A percentile compares a stretch with the other conserved stretches of the same genome.
These are phyloP conservation scores for Termitomyces sp. DNA, from an alignment of 768 basidiomycete species.

Conservation along the genomic window DNA sequence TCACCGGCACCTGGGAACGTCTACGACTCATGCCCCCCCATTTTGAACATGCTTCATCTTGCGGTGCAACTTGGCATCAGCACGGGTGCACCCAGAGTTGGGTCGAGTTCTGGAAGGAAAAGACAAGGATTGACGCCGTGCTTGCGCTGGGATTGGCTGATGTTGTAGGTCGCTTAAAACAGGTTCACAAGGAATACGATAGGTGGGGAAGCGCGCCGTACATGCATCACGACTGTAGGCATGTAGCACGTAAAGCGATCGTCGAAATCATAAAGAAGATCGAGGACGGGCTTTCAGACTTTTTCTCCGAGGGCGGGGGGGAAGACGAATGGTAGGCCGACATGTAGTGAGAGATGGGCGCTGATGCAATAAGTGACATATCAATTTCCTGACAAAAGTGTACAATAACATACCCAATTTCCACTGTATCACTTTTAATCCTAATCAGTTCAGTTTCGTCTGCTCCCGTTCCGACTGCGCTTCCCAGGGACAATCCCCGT, in stretches of 20 bases:
- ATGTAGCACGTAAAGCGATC: conserved; percentile 51
- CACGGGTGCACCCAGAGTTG: conserved; percentile 69
- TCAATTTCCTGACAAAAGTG: neutral
- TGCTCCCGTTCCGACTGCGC: conserved; percentile 16
- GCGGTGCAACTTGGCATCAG: conserved; percentile 68
- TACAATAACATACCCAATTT: conserved; percentile 2
- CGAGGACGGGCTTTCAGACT: conserved; percentile 58
- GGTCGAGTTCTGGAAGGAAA: conserved; percentile 79
- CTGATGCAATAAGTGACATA: neutral
- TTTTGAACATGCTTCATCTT: conserved; percentile 63
- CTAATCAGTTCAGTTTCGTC: conserved; percentile 10
- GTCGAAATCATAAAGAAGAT: conserved; percentile 49
- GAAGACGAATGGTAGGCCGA: conserved; percentile 3
- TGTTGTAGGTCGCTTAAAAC: conserved; percentile 58
- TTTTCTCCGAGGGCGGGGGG: conserved; percentile 39
- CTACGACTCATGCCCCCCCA: conserved; percentile 49
- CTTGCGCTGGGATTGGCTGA: conserved; percentile 58
- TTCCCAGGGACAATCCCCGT: conserved; percentile 14
- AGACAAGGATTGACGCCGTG: conserved; percentile 56
- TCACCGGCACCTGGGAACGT: conserved; percentile 62
- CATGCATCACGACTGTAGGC: conserved; percentile 74
- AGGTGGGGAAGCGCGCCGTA: conserved; percentile 69
- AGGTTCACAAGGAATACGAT: conserved; percentile 64
- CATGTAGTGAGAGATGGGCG: neutral
- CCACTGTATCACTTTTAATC: neutral